Percentiles rank a stretch among this genome's conserved stretches.
Conservation (phyloP, 805 yeast genomes). For the Wickerhamomyces strasburgensis region DNA sequence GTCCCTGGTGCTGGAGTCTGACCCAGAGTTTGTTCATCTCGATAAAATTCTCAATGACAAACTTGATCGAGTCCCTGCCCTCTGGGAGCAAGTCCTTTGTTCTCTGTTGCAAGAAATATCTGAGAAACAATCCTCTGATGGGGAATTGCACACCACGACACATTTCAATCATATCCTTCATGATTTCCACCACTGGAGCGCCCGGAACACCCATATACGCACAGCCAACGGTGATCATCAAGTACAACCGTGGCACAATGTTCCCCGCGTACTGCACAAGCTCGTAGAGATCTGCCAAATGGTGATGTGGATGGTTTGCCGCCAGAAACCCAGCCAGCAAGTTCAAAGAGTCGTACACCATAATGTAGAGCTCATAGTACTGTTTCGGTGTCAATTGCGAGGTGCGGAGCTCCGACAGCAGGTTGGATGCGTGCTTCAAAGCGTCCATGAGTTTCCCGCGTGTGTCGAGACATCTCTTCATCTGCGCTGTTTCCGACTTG, state of each 20-base stretch:
- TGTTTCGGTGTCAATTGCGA: slow-evolving; percentile 77
- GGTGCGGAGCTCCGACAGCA: slow-evolving; percentile 77
- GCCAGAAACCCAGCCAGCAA: slow-evolving; percentile 58
- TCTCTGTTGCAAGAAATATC: slow-evolving; percentile 85
- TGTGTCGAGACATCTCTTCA: slow-evolving; percentile 71
- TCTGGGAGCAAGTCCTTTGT: slow-evolving; percentile 47
- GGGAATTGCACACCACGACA: slow-evolving; percentile 96
- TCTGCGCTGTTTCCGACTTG: slow-evolving; percentile 63
- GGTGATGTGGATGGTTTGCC: slow-evolving; percentile 63
- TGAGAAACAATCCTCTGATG: slow-evolving; percentile 79
- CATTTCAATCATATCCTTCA: slow-evolving; percentile 98
- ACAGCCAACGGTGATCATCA: slow-evolving; percentile 94
- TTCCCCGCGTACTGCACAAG: slow-evolving; percentile 94
- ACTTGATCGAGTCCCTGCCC: slow-evolving; percentile 65
- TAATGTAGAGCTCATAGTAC: slow-evolving; percentile 86
- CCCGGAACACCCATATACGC: slow-evolving; percentile 75
- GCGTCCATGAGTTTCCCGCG: slow-evolving; percentile 79
- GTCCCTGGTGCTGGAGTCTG: slow-evolving; percentile 92
- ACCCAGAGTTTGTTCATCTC: slow-evolving; percentile 99
- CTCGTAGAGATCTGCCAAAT: slow-evolving; percentile 86
- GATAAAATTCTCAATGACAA: slow-evolving; percentile 79
- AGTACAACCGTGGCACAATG: slow-evolving; percentile 83
- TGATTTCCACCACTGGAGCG: slow-evolving; percentile 77
- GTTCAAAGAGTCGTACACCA: slow-evolving; percentile 78
- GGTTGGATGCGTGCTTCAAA: slow-evolving; percentile 76